Evolutionary conservation across 345 rosid species (phyloP), one percentile per base, ranked within the genome.

Genomic region (Eucalyptus caleyi): DNA sequence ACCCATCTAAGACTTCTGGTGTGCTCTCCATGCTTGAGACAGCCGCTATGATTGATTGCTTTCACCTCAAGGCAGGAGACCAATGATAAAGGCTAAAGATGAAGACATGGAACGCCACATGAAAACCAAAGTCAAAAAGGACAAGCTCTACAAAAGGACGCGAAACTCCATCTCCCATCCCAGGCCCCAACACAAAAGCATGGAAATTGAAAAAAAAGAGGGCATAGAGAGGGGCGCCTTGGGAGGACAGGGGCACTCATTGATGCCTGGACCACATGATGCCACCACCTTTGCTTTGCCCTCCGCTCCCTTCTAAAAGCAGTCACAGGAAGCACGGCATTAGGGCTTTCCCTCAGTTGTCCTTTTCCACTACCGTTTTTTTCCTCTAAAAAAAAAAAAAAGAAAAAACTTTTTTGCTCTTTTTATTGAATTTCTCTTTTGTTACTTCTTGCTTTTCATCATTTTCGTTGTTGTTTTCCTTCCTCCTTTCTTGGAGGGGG

Each of bases 181-280:
- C 47, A 12, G 51, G 56, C 34, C 45, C 37, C 47, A 23, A 27
- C 42, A 34, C 37, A 40, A 53, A 53, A 81, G 50, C 65, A 81
- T 67, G 32, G 44, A 16, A 62, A 87, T 89, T n/a, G 88, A 47
- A 40, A 62, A 60, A 24, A 50, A 65, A 54, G 23, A 62, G 23
- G 15, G 53, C 45, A 15, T 14, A 3, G 23, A 15, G 88, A 60
- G 87, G 42, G 87, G 42, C 42, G 12, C 81, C 23, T 32, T 32
- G 40, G 83, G 83, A 81, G 42, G 90, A 89, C 90, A 86, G n/a
- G 11, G 23, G 27, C 91, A 87, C 88, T 91, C 69, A 67, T 88
- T 90, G 40, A 86, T 87, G 92, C 88, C 86, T 91, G 92, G 92
- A 86, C 93, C 93, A 89, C 93, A 89, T 91, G 93, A 77, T 77